phyloP scores from a whole-genome alignment of 2,329 filamentous ascomycete species.

The Colletotrichum sansevieriae region DNA sequence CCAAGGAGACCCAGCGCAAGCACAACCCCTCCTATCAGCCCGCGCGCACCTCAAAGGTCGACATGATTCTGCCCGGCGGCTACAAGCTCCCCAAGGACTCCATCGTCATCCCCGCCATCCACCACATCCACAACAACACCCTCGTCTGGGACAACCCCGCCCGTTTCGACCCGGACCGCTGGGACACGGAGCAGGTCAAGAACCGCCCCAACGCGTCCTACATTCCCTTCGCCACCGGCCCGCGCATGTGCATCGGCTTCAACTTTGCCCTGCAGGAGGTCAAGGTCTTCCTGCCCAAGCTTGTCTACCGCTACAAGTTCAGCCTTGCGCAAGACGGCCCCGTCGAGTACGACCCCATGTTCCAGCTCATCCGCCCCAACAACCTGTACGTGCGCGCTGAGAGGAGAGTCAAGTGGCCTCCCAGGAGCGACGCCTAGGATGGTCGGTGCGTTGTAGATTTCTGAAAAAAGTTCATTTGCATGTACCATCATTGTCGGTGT shows the following conservation, averaged over 20 bases:
- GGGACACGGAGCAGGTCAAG: constrained; percentile 68
- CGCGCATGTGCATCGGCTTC: constrained; percentile 72
- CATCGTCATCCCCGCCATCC: constrained; percentile 66
- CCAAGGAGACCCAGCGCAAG: constrained; percentile 71
- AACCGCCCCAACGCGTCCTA: constrained; percentile 65
- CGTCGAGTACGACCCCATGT: constrained; percentile 71
- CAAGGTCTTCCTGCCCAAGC: constrained; percentile 69
- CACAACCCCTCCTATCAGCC: constrained; percentile 74
- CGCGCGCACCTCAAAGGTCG: constrained; percentile 66
- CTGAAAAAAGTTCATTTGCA: constrained; percentile 18
- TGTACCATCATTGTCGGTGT: constrained; percentile 39
- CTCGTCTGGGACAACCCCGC: constrained; percentile 69
- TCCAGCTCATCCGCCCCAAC: constrained; percentile 68
- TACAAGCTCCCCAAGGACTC: constrained; percentile 66
- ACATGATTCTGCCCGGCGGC: constrained; percentile 70
- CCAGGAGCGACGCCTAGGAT: constrained; percentile 39
- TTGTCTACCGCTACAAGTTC: constrained; percentile 71
- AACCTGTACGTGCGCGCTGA: constrained; percentile 67
- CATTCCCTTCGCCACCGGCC: constrained; percentile 70
- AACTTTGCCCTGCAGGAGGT: constrained; percentile 74
- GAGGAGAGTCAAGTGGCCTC: constrained; percentile 63
- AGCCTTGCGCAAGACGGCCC: constrained; percentile 61
- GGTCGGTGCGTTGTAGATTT: not conserved
- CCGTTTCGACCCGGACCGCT: constrained; percentile 70
- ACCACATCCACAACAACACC: constrained; percentile 66